phyloP scores from a whole-genome alignment of 2,329 filamentous ascomycete genomes.

The Paracoccidioides lutzii region DNA sequence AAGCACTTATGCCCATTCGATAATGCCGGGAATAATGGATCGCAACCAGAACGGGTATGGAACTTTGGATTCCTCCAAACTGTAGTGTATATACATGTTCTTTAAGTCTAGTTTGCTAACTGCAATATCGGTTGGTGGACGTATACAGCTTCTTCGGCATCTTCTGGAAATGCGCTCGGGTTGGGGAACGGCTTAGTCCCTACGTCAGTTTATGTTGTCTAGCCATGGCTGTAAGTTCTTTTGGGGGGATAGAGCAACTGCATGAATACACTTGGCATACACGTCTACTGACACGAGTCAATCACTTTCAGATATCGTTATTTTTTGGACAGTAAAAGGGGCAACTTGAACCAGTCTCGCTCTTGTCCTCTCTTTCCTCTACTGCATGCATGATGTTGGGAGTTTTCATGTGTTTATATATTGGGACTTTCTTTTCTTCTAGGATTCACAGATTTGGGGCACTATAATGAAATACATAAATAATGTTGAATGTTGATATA shows the following conservation, averaged over 20 bases:
- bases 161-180: slow-evolving; percentile 90
- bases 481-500: not conserved
- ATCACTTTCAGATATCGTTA: slow-evolving; percentile 9
- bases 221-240: slow-evolving; percentile 67
- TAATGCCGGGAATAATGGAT: slow-evolving; percentile 82
- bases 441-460: not conserved
- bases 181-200: slow-evolving; percentile 85
- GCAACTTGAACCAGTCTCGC: not conserved
- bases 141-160: slow-evolving; percentile 56
- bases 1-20: slow-evolving; percentile 80
- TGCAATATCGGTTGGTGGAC: slow-evolving; percentile 2
- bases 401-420: not conserved
- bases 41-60: slow-evolving; percentile 78
- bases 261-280: not conserved
- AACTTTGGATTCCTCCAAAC: not conserved
- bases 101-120: slow-evolving; percentile 1
- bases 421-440: not conserved
- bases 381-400: slow-evolving; percentile 1
- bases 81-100: not conserved
- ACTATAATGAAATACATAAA: not conserved
- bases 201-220: slow-evolving; percentile 92
- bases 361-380: not conserved
- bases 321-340: slow-evolving; percentile 12
- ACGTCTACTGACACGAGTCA: not conserved
- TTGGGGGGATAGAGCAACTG: not conserved